Percentiles rank a stretch among this genome's conserved stretches.
Conservation (phyloP, 2,329 filamentous ascomycete genomes). For the Biscogniauxia sp. region DNA sequence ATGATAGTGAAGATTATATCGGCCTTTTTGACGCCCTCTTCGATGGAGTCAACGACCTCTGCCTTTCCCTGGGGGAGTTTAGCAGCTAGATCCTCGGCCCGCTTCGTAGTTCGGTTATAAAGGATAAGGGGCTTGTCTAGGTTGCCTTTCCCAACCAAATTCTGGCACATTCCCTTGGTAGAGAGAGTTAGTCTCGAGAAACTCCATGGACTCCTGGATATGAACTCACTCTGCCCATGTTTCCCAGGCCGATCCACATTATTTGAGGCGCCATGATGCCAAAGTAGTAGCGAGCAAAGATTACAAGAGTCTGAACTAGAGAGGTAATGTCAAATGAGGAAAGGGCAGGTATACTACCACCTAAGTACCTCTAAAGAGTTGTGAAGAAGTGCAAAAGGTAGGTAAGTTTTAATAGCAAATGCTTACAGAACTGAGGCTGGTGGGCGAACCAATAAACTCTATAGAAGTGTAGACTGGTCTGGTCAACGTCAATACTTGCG, state of each 20-base stretch:
- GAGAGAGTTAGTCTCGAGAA: constrained; percentile 14
- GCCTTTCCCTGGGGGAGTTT: constrained; percentile 61
- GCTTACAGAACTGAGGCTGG: background rate
- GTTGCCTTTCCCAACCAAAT: constrained; percentile 74
- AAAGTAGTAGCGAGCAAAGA: background rate
- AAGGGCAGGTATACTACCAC: background rate
- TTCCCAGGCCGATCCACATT: constrained; percentile 80
- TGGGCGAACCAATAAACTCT: too few relatives aligned
- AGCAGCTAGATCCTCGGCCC: constrained; percentile 61
- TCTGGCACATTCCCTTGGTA: constrained; percentile 77
- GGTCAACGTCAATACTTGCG: background rate
- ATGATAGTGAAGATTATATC: constrained; percentile 84
- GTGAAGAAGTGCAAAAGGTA: background rate
- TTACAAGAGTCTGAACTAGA: background rate
- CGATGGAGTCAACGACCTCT: constrained; percentile 60
- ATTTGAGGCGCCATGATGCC: constrained; percentile 56
- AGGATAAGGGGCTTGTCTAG: constrained; percentile 71
- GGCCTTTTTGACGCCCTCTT: constrained; percentile 63
- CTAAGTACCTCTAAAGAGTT: background rate
- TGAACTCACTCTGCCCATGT: constrained; percentile 73
- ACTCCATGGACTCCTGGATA: background rate
- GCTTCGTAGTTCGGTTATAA: constrained; percentile 73
- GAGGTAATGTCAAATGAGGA: background rate
- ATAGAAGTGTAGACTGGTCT: too few relatives aligned
- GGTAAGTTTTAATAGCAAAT: background rate